Conservation (phyloP, 2,329 filamentous ascomycete species). For the Sordariomycetes sp. region DNA sequence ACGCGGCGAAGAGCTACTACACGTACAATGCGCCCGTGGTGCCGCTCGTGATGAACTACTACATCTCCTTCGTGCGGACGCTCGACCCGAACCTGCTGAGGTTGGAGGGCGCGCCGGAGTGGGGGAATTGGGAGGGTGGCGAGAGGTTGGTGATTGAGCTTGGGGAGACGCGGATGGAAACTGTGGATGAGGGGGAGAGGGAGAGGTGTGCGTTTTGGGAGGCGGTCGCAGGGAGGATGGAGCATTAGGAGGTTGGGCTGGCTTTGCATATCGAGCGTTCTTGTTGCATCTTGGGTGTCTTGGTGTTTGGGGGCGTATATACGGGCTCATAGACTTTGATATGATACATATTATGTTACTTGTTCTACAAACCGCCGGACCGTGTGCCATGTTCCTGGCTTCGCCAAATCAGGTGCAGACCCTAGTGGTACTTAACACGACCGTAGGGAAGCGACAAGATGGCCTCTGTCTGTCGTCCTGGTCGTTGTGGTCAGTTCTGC, state of each 20-base stretch:
- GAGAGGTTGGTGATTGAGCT: slow-evolving; percentile 23
- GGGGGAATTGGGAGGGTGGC: slow-evolving; percentile 23
- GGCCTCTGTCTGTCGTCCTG: no score
- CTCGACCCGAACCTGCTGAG: slow-evolving; percentile 28
- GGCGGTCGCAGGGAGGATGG: slow-evolving; percentile 14
- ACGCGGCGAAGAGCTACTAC: slow-evolving; percentile 22
- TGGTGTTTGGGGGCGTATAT: background rate
- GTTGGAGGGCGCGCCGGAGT: slow-evolving; percentile 20
- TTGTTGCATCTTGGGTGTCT: background rate
- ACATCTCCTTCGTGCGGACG: slow-evolving; percentile 30
- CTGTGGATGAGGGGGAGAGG: slow-evolving; percentile 10
- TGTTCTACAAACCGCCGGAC: no score
- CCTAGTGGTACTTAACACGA: no score
- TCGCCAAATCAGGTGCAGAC: no score
- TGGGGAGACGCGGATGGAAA: slow-evolving; percentile 23
- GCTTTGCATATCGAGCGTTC: background rate
- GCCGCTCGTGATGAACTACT: slow-evolving; percentile 33
- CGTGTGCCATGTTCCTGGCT: no score
- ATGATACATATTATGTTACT: background rate
- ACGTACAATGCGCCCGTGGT: slow-evolving; percentile 30
- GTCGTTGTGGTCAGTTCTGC: no score
- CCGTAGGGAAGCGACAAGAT: no score
- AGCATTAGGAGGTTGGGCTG: slow-evolving; percentile 4
- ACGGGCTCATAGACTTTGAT: background rate
- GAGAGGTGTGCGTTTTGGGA: slow-evolving; percentile 25